These are phyloP conservation scores for Suhomyces anneliseae DNA, from an alignment of 1,139 yeast species.

Conservation along the genomic window DNA sequence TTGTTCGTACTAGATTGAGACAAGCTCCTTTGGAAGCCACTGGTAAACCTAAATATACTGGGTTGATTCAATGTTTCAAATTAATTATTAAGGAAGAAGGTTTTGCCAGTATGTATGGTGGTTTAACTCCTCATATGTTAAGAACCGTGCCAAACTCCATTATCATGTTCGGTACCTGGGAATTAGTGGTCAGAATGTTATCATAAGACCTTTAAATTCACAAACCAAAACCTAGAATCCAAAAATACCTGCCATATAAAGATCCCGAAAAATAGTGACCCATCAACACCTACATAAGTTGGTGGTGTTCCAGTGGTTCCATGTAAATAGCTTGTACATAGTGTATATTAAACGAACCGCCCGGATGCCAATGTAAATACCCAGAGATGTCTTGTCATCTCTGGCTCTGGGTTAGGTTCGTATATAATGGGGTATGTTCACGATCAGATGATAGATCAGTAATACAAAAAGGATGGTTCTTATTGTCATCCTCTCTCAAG, in stretches of 20 bases:
- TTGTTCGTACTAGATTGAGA: constrained; percentile 90
- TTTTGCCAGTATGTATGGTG: constrained; percentile 90
- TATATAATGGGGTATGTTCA: too few relatives aligned
- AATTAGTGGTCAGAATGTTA: constrained; percentile 72
- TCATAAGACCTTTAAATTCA: constrained; percentile 26
- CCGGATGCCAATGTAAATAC: too few relatives aligned
- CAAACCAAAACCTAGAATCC: too few relatives aligned
- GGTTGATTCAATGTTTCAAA: constrained; percentile 82
- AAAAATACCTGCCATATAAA: too few relatives aligned
- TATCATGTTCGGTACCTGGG: constrained; percentile 99
- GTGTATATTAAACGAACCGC: constrained; percentile 1
- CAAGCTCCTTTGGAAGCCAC: constrained; percentile 81
- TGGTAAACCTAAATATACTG: constrained; percentile 86
- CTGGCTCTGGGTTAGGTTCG: too few relatives aligned
- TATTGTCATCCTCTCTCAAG: too few relatives aligned
- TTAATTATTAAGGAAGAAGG: constrained; percentile 90
- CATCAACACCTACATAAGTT: too few relatives aligned
- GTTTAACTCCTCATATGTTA: constrained; percentile 92
- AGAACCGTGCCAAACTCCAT: constrained; percentile 97
- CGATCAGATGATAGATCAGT: too few relatives aligned
- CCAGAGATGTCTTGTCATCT: too few relatives aligned
- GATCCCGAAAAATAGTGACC: too few relatives aligned
- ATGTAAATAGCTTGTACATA: constrained; percentile 13
- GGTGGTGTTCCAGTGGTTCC: not conserved
- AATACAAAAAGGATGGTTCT: too few relatives aligned